phyloP scores from a whole-genome alignment of 78 protist genomes.

The Dictyostelium firmibasis region DNA sequence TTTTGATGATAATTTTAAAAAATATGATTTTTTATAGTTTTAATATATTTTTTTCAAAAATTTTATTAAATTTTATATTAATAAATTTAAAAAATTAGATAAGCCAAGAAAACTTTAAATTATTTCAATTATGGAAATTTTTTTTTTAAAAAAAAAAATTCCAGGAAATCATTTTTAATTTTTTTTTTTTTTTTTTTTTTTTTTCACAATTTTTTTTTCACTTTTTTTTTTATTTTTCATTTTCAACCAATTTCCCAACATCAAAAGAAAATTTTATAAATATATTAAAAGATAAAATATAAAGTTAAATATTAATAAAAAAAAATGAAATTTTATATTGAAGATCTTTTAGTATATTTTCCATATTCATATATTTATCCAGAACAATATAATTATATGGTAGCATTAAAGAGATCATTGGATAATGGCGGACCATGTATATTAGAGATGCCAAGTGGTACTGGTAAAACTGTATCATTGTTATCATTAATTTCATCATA shows the following conservation, averaged over 20 bases:
- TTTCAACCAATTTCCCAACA: not conserved
- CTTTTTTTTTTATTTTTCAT: not conserved
- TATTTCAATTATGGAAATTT: too few species aligned
- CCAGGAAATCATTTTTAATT: too few species aligned
- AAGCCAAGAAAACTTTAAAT: too few species aligned
- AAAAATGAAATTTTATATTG: slow-evolving; percentile 89
- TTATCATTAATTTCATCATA: slow-evolving; percentile 91
- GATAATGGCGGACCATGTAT: slow-evolving; percentile 91
- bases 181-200: too few species aligned
- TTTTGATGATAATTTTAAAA: too few species aligned
- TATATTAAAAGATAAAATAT: not conserved
- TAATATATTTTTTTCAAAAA: too few species aligned
- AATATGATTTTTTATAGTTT: too few species aligned
- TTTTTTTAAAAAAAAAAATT: too few species aligned
- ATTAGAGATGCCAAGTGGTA: slow-evolving; percentile 99
- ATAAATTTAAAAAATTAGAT: too few species aligned
- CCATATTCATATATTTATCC: slow-evolving; percentile 98
- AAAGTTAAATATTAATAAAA: not conserved
- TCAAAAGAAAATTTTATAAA: not conserved
- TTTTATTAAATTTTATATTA: too few species aligned
- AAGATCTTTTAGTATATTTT: slow-evolving; percentile 94
- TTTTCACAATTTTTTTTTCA: not conserved
- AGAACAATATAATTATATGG: slow-evolving; percentile 98
- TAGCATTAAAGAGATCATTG: slow-evolving; percentile 90
- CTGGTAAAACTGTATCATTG: slow-evolving; percentile 99